A percentile compares a stretch with the other conserved stretches of the same genome.
Conservation (phyloP, 352 stramenopile genomes). For the Thraustotheca clavata region DNA sequence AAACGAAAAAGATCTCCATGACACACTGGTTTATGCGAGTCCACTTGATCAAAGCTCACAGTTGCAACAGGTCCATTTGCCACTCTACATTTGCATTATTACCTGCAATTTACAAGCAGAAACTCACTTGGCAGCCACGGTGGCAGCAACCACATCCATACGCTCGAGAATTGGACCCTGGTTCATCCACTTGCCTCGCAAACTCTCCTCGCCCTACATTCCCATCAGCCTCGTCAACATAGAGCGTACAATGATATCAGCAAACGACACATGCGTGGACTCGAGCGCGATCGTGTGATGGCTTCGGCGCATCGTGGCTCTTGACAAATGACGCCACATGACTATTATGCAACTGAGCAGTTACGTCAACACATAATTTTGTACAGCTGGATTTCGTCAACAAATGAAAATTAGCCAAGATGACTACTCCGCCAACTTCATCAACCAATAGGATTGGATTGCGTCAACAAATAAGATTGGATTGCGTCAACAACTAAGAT, state of each 20-base stretch:
- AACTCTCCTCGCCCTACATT: conserved; percentile 27
- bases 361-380: not conserved
- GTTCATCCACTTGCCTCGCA: conserved; percentile 28
- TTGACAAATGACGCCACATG: not conserved
- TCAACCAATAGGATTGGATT: not conserved
- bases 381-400: not conserved
- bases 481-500: too few species aligned
- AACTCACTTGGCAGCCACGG: conserved; percentile 26
- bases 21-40: conserved; percentile 29
- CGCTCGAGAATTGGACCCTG: conserved; percentile 30
- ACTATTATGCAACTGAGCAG: not conserved
- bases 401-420: not conserved
- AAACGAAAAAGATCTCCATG: conserved; percentile 33
- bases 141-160: conserved; percentile 29
- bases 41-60: conserved; percentile 32
- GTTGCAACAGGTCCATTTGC: conserved; percentile 25
- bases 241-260: conserved; percentile 18
- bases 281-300: conserved; percentile 4
- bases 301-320: not conserved
- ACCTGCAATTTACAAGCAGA: not conserved
- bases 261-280: conserved; percentile 19
- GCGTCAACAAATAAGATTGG: too few species aligned
- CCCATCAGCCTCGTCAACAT: not conserved
- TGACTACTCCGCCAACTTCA: not conserved
- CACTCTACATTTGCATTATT: conserved; percentile 12